phyloP scores from a whole-genome alignment of 345 rosid genomes.

The Rhizophora apiculata region DNA sequence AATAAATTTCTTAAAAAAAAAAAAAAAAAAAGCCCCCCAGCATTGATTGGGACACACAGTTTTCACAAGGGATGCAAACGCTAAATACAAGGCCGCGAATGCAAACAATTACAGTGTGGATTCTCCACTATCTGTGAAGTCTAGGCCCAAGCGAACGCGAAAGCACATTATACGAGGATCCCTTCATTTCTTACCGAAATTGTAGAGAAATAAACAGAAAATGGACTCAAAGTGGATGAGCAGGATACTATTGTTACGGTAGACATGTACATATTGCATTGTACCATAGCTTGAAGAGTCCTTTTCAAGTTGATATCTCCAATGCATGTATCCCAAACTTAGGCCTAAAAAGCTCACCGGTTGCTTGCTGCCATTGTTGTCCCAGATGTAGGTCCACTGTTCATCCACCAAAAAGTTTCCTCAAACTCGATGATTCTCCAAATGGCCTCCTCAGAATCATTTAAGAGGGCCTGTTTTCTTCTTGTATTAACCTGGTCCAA shows the following conservation, averaged over 20 bases:
- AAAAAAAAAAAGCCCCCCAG: too few species aligned
- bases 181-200: neutral
- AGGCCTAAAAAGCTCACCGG: neutral
- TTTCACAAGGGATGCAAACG: too few species aligned
- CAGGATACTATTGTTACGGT: neutral
- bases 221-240: constrained; percentile 14
- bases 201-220: constrained; percentile 3
- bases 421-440: neutral
- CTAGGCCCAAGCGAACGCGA: constrained; percentile 12
- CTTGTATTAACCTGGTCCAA: constrained; percentile 9
- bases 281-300: constrained; percentile 11
- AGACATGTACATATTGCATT: neutral
- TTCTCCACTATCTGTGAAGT: neutral
- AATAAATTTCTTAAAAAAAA: too few species aligned
- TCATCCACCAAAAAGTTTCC: neutral
- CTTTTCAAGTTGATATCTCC: constrained; percentile 15
- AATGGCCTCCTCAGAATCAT: neutral
- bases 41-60: too few species aligned
- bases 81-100: neutral
- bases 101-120: neutral
- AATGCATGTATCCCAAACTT: neutral
- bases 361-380: constrained; percentile 18
- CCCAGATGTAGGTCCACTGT: constrained; percentile 16
- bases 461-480: constrained; percentile 5
- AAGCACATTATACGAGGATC: neutral